Base-by-base conservation (phyloP, 805 yeast species). In the Candida broadrunensis region DNA sequence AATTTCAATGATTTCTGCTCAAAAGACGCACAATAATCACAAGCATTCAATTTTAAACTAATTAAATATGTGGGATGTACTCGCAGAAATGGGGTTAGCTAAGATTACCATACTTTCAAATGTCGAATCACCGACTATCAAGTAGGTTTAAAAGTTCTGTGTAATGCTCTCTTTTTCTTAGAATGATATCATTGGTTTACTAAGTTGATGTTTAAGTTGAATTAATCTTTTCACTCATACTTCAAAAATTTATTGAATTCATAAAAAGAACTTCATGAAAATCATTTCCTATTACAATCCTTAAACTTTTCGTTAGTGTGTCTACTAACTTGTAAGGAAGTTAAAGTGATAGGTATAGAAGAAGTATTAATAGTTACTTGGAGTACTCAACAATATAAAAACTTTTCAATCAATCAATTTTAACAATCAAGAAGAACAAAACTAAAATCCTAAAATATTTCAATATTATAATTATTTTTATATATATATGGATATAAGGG, bases 1-100 rank as follows among this genome's bases (percentile, higher is more conserved):
- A 35, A 25, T 37, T 44, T 36, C 43, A 41, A 41, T 43, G 15
- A 21, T 31, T 63, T 71, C 76, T 71, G 76, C 76, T 71, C 75
- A 60, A 62, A 65, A 58, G 65, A 60, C 75, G 64, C 66, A 58
- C 63, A 50, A 39, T 37, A 33, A 31, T 30, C 20, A 38, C 44
- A 31, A 14, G 38, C 17, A 36, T 20, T 26, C 12, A 8, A 26
- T 29, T 18, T 15, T 18, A 29, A 29, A 8, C 4, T 5, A 20
- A 15, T 14, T 29, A 5, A 29, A n/a, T 15, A 14, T 17, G 44
- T 43, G 47, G 44, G 51, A 26, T 52, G 70, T 54, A 63, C 71
- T 65, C 67, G 72, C 72, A 65, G 70, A 65, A 60, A 29, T 15
- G 18, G 18, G 32, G 13, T 5, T 25, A 9, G 14, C n/a, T 9